Conservation (phyloP, 1,139 yeast species). For the Candida gigantensis region DNA sequence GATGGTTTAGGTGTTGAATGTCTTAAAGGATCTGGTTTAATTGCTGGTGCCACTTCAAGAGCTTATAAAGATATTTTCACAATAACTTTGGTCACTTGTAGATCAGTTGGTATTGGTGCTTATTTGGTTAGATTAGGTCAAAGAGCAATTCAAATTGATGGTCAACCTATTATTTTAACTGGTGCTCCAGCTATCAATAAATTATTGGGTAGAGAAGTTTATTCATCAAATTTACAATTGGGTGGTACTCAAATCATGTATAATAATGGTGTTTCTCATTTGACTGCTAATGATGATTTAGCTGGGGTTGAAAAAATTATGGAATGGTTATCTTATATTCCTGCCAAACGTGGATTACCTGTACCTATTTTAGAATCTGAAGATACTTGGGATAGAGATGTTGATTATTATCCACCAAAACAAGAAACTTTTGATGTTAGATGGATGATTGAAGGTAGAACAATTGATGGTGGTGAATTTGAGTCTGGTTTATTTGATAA, state of each 20-base stretch:
- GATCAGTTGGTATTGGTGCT: slow-evolving; percentile 99
- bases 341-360: slow-evolving; percentile 86
- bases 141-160: slow-evolving; percentile 97
- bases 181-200: slow-evolving; percentile 99
- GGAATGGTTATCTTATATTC: slow-evolving; percentile 96
- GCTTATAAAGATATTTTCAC: slow-evolving; percentile 98
- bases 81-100: slow-evolving; percentile 91
- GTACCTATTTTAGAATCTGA: slow-evolving; percentile 84
- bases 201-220: slow-evolving; percentile 93
- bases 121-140: slow-evolving; percentile 96
- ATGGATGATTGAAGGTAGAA: slow-evolving; percentile 90
- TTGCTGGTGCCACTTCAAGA: slow-evolving; percentile 97
- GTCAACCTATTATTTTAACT: slow-evolving; percentile 96
- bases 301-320: slow-evolving; percentile 95
- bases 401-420: slow-evolving; percentile 75
- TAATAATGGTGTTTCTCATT: slow-evolving; percentile 95
- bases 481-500: slow-evolving; percentile 90
- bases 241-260: slow-evolving; percentile 99
- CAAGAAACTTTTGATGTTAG: slow-evolving; percentile 86
- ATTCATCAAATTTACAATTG: slow-evolving; percentile 91
- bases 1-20: slow-evolving; percentile 99
- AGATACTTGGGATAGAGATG: slow-evolving; percentile 92
- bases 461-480: slow-evolving; percentile 57
- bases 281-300: slow-evolving; percentile 92
- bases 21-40: slow-evolving; percentile 94